A percentile compares a stretch with the other conserved stretches of the same genome.
Evolutionary conservation across 305 asterid genomes (phyloP).

Genomic region (Solanum hybrid): DNA sequence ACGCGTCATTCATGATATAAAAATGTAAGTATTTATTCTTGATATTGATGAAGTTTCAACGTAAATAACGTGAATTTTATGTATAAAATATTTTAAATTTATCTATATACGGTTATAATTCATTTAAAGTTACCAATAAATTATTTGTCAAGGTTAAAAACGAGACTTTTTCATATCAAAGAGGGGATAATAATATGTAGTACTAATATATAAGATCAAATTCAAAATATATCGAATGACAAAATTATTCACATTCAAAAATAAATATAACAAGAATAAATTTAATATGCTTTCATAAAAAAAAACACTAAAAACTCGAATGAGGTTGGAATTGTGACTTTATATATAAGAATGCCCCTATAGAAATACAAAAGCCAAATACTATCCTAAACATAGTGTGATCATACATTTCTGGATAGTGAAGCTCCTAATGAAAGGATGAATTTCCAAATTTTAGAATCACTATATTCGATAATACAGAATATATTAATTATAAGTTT

Average conservation of each 20-base stretch:
- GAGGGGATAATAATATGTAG: too few species aligned
- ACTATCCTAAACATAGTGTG: not conserved
- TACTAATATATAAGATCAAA: too few species aligned
- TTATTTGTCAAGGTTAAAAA: too few species aligned
- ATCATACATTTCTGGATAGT: not conserved
- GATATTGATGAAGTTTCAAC: not conserved
- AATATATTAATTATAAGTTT: too few species aligned
- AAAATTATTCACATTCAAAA: not conserved
- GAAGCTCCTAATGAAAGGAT: not conserved
- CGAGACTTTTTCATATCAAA: not conserved
- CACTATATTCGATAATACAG: not conserved
- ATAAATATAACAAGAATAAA: too few species aligned
- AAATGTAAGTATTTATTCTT: too few species aligned
- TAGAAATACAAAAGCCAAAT: not conserved
- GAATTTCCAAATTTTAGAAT: not conserved
- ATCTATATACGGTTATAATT: too few species aligned
- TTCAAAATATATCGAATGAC: not conserved
- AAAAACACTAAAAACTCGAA: not conserved
- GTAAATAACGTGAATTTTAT: too few species aligned
- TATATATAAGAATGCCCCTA: not conserved
- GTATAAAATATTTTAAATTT: too few species aligned
- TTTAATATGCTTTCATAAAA: too few species aligned
- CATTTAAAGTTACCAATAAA: not conserved
- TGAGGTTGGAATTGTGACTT: not conserved
- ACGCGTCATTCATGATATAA: not conserved